Base-by-base conservation (phyloP, 164 flowering plant genomes). In the Dillenia suffruticosa region DNA sequence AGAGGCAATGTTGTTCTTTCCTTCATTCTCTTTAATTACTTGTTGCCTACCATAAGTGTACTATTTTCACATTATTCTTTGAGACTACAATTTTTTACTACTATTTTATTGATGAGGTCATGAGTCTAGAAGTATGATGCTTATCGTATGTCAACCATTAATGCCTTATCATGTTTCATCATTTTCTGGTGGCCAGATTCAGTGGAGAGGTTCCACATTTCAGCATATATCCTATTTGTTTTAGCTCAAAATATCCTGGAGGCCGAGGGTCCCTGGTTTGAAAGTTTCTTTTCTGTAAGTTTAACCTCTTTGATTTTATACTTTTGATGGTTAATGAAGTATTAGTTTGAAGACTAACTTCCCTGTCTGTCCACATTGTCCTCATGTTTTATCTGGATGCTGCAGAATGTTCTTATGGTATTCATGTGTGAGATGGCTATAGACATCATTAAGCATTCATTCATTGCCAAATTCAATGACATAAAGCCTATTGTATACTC, bases 241-340 rank as follows among this genome's bases (percentile, higher is more conserved):
- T 82, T 94, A 45, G 99, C 96, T 70, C 99, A 94, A 75, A 91
- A 94, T 68, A 83, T 94, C 69, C 77, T 83, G 76, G 99, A 94
- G 80, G 96, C 97, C 17, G 99, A 94, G 73, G 95, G 92, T 58
- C 84, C 96, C 56, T 94, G 99, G 99, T 88, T 91, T 66, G 79
- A 77, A 62, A 91, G 74, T 77, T 94, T 94, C 63, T 67, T 91
- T 15, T 69, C 22, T 72, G 98, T 93, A 79, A 85, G 98, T 81
- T 51, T 11, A 46, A 13, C 48, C n/a, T 55, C 47, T 47, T 24
- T 57, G 49, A 24, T 14, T 10, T 2, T 70, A 15, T 61, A 15
- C 12, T 16, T 32, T 11, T 44, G 9, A 4, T 54, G 10, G 40
- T 9, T 26, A 61, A 15, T 13, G 14, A 48, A 47, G 2, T 16